These are phyloP conservation scores for Thelonectria blattea DNA, from an alignment of 2,329 filamentous ascomycete species.

Conservation along the genomic window DNA sequence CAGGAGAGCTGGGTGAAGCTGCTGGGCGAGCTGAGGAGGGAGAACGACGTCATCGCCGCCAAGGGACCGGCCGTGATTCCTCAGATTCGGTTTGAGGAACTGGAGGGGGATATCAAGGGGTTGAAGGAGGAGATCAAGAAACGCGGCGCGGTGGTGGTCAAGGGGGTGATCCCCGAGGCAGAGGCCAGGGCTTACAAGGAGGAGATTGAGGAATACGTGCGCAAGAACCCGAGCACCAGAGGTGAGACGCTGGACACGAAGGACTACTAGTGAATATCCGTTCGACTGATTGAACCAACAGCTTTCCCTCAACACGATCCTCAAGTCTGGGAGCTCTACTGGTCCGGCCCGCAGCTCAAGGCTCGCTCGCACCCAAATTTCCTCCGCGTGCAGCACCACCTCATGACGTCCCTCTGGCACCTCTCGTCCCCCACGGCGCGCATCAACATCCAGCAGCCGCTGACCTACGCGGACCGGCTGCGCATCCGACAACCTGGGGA, in stretches of 20 bases:
- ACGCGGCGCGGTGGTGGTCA: conserved; percentile 68
- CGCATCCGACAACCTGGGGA: conserved; percentile 77
- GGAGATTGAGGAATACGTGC: conserved; percentile 69
- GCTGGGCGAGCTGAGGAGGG: conserved; percentile 50
- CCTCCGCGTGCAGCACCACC: conserved; percentile 63
- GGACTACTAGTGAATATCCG: background rate
- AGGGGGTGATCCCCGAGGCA: conserved; percentile 66
- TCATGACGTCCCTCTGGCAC: conserved; percentile 68
- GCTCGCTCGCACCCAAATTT: conserved; percentile 72
- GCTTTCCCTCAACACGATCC: conserved; percentile 72
- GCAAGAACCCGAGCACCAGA: conserved; percentile 65
- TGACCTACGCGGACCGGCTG: conserved; percentile 74
- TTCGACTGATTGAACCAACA: conserved; percentile 27
- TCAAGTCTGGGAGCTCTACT: conserved; percentile 78
- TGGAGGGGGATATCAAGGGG: conserved; percentile 47
- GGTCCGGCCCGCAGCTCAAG: conserved; percentile 71
- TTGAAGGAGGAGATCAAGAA: conserved; percentile 60
- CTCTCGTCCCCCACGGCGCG: conserved; percentile 53
- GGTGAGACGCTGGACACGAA: conserved; percentile 41
- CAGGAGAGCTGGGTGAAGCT: conserved; percentile 56
- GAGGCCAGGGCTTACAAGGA: conserved; percentile 71
- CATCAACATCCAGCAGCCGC: conserved; percentile 60
- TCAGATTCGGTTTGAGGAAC: conserved; percentile 53
- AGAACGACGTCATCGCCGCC: conserved; percentile 54
- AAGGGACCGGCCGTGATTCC: conserved; percentile 59